These are phyloP conservation scores for Chaetoceros tenuissimus DNA, from an alignment of 108 stramenopile genomes.

Conservation along the genomic window DNA sequence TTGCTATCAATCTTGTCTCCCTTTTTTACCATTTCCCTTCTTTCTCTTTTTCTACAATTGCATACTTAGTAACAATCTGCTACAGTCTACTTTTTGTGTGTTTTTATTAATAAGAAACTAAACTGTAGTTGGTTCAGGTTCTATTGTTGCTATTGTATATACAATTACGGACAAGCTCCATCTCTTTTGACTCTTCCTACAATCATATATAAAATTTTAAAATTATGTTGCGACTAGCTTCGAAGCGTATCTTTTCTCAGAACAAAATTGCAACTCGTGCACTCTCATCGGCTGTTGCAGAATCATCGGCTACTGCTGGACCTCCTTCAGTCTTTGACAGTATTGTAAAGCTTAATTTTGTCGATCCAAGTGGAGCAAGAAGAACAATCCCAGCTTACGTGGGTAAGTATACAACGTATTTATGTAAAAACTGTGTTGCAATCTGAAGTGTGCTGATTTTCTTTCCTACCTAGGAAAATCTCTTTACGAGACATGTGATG, in stretches of 20 bases:
- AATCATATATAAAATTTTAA: too few relatives aligned
- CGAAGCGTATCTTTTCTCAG: neutral
- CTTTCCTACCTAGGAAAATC: conserved; percentile 50
- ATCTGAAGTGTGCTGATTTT: neutral
- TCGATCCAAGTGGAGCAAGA: conserved; percentile 79
- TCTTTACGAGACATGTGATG: conserved; percentile 60
- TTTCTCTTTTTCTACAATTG: too few relatives aligned
- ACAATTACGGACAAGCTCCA: too few relatives aligned
- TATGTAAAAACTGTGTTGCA: neutral
- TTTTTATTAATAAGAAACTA: too few relatives aligned
- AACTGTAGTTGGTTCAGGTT: too few relatives aligned
- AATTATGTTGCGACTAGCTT: neutral
- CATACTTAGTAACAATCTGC: too few relatives aligned
- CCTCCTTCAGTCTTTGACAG: conserved; percentile 65
- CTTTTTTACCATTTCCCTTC: too few relatives aligned
- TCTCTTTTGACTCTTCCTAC: too few relatives aligned
- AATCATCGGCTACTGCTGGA: conserved; percentile 15
- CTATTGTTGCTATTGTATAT: too few relatives aligned
- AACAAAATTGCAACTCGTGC: neutral
- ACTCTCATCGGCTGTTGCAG: conserved; percentile 13
- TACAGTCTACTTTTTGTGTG: too few relatives aligned
- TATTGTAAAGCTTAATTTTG: conserved; percentile 67
- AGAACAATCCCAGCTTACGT: conserved; percentile 61
- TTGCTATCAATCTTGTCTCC: too few relatives aligned
- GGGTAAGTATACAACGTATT: conserved; percentile 33